Evolutionary conservation across 805 yeast genomes (phyloP), one percentile per base, ranked within the genome.

Genomic region (Metschnikowia hibisci): DNA sequence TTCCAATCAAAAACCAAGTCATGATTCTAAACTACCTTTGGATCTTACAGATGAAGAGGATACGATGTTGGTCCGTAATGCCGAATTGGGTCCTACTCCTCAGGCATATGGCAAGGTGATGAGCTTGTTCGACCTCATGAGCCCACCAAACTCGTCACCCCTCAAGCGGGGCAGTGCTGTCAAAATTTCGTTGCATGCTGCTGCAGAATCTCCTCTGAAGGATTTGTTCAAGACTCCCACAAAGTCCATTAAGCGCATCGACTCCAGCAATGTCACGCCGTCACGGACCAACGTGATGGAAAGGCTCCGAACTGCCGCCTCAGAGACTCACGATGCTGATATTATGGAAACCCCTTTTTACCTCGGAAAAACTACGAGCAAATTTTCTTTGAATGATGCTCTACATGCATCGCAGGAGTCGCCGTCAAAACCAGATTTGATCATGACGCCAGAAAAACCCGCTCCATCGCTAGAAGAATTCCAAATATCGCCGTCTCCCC

Each of bases 41-140:
- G 28, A 36, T 10, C 39, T 47, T 15, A 44, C 45, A 1, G 55
- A 52, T 14, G 56, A 50, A 8, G 50, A 54, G 28, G 55, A 43
- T 7, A 42, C 26, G 12, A 48, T 45, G n/a, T 45, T 40, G 12
- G 43, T 40, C 7, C 36, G 25, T 6, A 49, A 46, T 14, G 58
- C 62, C 3, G 84, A 80, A 46, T 58, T 87, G 10, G 95, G 95
- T 0, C 96, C 96, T 0, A 87, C 96, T 0, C 96, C 96, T 0
- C 96, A 87, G 53, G 73, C 87, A 8, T 73, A 82, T 47, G 96
- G 96, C 0, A 76, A 83, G 42, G 85, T 86, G 0, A 59, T 85
- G 27, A 81, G 93, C 13, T 69, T 87, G 4, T 82, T 87, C 56
- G 95, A 87, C 47, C 67, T 60, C 30, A 40, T 66, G 47, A 67